Percentiles rank a stretch among this genome's conserved stretches.
These are phyloP conservation scores for Taphrina confusa DNA, from an alignment of 1,139 yeast genomes.

Conservation along the genomic window DNA sequence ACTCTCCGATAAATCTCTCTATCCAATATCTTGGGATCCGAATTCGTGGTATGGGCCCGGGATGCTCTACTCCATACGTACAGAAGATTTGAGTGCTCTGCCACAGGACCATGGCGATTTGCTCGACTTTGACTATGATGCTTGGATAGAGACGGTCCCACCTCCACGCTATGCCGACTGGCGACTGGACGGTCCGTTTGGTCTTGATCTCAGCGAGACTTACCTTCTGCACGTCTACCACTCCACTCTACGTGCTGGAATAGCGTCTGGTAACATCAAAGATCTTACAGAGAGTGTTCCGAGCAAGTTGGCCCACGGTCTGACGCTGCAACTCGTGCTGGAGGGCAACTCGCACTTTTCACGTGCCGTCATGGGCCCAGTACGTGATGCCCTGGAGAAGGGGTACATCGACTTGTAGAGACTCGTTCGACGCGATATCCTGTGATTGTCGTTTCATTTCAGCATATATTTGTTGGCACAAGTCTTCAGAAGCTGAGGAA, in stretches of 20 bases:
- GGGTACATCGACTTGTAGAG: not conserved
- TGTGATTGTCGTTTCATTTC: too few species aligned
- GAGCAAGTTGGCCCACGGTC: not conserved
- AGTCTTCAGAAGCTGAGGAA: too few species aligned
- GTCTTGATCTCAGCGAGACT: not conserved
- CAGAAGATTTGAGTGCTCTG: conserved; percentile 1
- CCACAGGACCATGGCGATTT: not conserved
- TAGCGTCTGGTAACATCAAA: not conserved
- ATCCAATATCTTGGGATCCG: not conserved
- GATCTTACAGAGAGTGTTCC: not conserved
- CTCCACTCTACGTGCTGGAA: not conserved
- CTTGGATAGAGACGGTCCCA: not conserved
- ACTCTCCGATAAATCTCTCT: not conserved
- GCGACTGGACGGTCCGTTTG: not conserved
- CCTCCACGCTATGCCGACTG: not conserved
- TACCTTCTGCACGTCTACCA: not conserved
- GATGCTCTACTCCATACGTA: too few species aligned
- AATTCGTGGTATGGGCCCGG: too few species aligned
- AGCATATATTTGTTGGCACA: too few species aligned
- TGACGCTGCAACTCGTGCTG: not conserved
- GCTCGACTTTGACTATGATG: not conserved
- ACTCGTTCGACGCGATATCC: too few species aligned
- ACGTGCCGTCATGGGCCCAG: not conserved
- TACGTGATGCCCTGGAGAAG: not conserved
- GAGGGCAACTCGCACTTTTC: not conserved